Evolutionary conservation across 2,329 filamentous ascomycete species (phyloP), one percentile per base, ranked within the genome.

Genomic region (Arachnopeziza araneosa): DNA sequence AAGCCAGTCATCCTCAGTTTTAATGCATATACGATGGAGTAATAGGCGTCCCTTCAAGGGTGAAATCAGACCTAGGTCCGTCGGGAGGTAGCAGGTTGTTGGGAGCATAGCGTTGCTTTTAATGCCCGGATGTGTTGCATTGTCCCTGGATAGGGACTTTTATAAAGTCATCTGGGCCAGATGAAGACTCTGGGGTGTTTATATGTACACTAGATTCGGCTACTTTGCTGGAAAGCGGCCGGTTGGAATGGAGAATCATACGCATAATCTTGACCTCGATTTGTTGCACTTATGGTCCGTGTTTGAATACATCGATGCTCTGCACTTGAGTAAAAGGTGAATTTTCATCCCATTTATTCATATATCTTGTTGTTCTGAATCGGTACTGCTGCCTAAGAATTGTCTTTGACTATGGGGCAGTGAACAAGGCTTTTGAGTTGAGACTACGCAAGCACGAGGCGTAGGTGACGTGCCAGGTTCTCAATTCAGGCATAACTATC

Each of bases 11-110:
- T 24, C 51, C 50, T 54, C 32, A 26, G 21, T 60, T 50, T 64
- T 69, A 56, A 66, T 69, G 70, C 69, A 72, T 71, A 69, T 67
- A 70, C 60, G 69, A 68, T 68, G 70, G 70, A 70, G 70, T 70
- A 69, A 65, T 56, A 17, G 69, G 70, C 63, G 68, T 65, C 67
- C 61, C 62, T 63, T 54, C 52, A 53, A 59, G 63, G 68, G 62
- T 64, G 62, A 56, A 58, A 52, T 61, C 52, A 51, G 54, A 50
- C 50, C 50, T 57, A 52, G 26, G 32, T 56, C 30, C 30, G 52
- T 52, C 55, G 55, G 67, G 62, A 60, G 66, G 63, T 60, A 57
- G 58, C 59, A 62, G 62, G 58, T 68, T 61, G 57, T 69, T 68
- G 68, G 64, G 66, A 70, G 70, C 70, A 71, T 70, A 71, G 70